phyloP scores from a whole-genome alignment of 2,329 filamentous ascomycete species.

The Fusarium xyrophilum region DNA sequence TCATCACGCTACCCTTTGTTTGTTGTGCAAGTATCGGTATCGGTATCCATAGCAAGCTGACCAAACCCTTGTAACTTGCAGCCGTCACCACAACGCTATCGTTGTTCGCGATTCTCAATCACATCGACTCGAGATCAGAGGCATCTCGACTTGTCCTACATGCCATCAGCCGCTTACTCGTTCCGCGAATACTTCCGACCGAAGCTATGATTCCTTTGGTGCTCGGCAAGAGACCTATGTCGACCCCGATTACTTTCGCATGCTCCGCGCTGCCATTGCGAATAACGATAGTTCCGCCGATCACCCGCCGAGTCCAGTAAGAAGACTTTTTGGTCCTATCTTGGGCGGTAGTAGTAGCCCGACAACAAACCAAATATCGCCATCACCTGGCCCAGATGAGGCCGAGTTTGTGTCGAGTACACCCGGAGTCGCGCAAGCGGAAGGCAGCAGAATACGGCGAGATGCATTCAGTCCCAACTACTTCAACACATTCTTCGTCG shows the following conservation, averaged over 20 bases:
- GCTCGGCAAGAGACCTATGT: slow-evolving; percentile 72
- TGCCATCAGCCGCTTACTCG: slow-evolving; percentile 76
- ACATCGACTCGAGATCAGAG: slow-evolving; percentile 82
- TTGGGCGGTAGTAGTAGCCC: slow-evolving; percentile 37
- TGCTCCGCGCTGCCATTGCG: slow-evolving; percentile 70
- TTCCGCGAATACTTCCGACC: slow-evolving; percentile 54
- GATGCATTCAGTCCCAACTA: slow-evolving; percentile 92
- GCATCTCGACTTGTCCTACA: slow-evolving; percentile 83
- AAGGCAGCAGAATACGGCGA: slow-evolving; percentile 76
- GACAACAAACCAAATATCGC: slow-evolving; percentile 20
- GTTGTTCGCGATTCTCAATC: slow-evolving; percentile 90
- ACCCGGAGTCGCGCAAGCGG: slow-evolving; percentile 54
- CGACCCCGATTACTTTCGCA: slow-evolving; percentile 92
- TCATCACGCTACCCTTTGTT: slow-evolving; percentile 50
- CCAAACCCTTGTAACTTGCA: slow-evolving; percentile 61
- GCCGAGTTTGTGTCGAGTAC: slow-evolving; percentile 62
- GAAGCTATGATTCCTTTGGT: slow-evolving; percentile 54
- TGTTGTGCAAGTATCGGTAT: not conserved
- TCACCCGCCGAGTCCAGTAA: slow-evolving; percentile 60
- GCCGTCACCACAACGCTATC: slow-evolving; percentile 89
- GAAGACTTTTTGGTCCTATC: slow-evolving; percentile 58
- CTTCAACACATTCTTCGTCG: slow-evolving; percentile 90
- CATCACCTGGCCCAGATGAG: slow-evolving; percentile 38
- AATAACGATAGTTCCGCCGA: slow-evolving; percentile 53
- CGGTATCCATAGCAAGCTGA: slow-evolving; percentile 5